Evolutionary conservation across 2,329 filamentous ascomycete species (phyloP).

Genomic region (Aspergillus luchuensis): DNA sequence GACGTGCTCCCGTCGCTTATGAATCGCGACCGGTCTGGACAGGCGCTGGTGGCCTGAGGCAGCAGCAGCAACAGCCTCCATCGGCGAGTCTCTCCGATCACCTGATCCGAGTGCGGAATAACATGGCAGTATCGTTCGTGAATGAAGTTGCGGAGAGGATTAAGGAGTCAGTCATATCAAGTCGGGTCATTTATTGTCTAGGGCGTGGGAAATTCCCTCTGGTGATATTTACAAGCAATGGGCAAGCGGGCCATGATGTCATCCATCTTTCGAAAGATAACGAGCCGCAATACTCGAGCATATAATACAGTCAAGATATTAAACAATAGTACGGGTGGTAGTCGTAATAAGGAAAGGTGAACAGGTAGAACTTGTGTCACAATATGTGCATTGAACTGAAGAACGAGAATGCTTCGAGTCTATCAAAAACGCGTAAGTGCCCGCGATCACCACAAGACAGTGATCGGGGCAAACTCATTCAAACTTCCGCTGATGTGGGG

Average conservation of each 20-base stretch:
- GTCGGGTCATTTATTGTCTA: neutral
- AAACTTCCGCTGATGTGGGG: constrained; percentile 27
- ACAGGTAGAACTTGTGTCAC: constrained; percentile 6
- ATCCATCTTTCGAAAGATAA: neutral
- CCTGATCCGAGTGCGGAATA: neutral
- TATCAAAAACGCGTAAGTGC: constrained; percentile 19
- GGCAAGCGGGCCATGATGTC: neutral
- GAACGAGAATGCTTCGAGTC: constrained; percentile 20
- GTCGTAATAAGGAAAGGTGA: constrained; percentile 5
- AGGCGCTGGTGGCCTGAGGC: constrained; percentile 15
- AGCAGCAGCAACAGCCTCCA: neutral
- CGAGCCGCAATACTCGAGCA: neutral
- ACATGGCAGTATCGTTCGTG: neutral
- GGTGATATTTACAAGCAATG: neutral
- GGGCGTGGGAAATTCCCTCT: neutral
- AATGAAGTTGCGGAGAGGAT: neutral
- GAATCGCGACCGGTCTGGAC: constrained; percentile 34
- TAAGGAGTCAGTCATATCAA: too few species aligned
- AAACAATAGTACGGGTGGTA: constrained; percentile 2
- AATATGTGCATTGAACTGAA: constrained; percentile 24
- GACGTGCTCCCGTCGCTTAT: constrained; percentile 39
- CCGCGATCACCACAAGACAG: constrained; percentile 12
- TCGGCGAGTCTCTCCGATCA: neutral
- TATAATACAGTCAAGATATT: constrained; percentile 1
- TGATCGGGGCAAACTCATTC: constrained; percentile 23